Conservation (phyloP, 306 rosid genomes). For the Hippophae gyantsensis region DNA sequence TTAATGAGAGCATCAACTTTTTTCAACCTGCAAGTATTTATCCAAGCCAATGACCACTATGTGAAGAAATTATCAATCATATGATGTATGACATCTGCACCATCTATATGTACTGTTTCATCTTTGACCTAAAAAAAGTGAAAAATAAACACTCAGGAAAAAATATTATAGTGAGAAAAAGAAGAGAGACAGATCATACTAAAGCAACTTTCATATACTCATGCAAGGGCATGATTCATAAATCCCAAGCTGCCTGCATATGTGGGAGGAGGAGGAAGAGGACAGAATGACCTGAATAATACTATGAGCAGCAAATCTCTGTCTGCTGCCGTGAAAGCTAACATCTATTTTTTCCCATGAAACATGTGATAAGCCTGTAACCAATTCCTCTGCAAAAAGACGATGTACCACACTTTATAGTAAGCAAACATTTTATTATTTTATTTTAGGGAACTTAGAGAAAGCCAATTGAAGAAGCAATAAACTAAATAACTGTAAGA, state of each 20-base stretch:
- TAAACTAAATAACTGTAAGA: neutral
- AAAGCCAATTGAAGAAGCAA: neutral
- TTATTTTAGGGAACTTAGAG: neutral
- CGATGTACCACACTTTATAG: neutral
- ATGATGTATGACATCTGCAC: constrained; percentile 84
- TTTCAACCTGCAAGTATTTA: neutral
- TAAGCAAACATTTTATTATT: neutral
- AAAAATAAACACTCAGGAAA: neutral
- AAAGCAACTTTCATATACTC: neutral
- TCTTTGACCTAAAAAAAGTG: constrained; percentile 62
- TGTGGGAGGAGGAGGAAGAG: neutral
- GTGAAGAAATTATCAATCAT: constrained; percentile 73
- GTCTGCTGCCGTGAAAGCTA: constrained; percentile 70
- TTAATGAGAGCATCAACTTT: no score
- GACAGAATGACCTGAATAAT: constrained; percentile 60
- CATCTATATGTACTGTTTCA: constrained; percentile 59
- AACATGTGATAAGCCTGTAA: constrained; percentile 66
- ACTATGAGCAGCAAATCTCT: constrained; percentile 89
- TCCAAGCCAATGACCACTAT: constrained; percentile 16
- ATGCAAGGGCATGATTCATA: neutral
- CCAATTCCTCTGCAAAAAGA: constrained; percentile 64
- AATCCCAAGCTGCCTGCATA: no score
- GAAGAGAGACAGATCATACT: no score
- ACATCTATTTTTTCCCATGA: constrained; percentile 98
- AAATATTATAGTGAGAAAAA: no score